Base-by-base conservation (phyloP, 1,284 basidiomycete species). In the Filobasidium uniguttulatum region DNA sequence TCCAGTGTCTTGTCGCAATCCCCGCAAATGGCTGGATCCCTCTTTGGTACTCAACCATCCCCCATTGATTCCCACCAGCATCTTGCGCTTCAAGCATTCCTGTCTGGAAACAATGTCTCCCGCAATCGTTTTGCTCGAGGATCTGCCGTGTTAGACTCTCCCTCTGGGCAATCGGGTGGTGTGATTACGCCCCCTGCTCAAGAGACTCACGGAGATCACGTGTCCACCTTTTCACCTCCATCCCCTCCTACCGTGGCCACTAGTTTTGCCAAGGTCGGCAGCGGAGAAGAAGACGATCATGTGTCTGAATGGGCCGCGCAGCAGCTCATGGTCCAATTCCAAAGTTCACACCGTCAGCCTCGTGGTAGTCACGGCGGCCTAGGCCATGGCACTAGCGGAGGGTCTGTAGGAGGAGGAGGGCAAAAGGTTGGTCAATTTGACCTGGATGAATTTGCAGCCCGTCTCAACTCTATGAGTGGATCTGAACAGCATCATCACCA, bases 251-350 rank as follows among this genome's bases (percentile, higher is more conserved):
- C 34, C 7, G 49, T 43, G 22, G 31, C 49, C n/a, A 50, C 41
- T 14, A 45, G 41, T 22, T 50, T 50, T 26, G 23, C 49, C 23
- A 26, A 37, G 19, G 20, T n/a, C 20, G 33, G 31, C 7, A 15
- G 12, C 10, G 23, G 22, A 12, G n/a, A 20, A 34, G 49, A 50
- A 22, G 36, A 45, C 26, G n/a, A n/a, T n/a, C n/a, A n/a, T n/a
- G 49, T 50, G 15, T 38, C 30, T 8, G 41, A 50, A 23, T 55
- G 53, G 56, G 56, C 56, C 3, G 53, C 56, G 29, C 47, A 55
- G 40, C 53, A 54, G 48, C 28, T 57, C 22, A 50, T 55, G 45
- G 20, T 48, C 14, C 50, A 50, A 25, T 35, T 52, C 14, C n/a
- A n/a, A n/a, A n/a, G n/a, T n/a, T n/a, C n/a, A n/a, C n/a, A n/a